Conservation (phyloP, 164 flowering plant species). For the Magnolia officinalis region DNA sequence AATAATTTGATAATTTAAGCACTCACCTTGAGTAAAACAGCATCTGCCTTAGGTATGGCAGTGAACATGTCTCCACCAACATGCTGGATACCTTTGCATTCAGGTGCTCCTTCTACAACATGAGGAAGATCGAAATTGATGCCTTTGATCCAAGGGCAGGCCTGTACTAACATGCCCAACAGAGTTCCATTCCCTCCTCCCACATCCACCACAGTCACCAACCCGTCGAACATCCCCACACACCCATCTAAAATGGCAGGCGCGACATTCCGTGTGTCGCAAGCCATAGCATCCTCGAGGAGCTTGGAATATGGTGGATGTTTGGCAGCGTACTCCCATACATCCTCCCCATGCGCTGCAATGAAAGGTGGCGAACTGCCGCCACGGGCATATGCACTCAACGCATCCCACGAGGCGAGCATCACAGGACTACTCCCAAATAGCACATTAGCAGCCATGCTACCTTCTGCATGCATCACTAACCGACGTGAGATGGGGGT, state of each 20-base stretch:
- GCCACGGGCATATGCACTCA: neutral
- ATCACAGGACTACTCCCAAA: conserved; percentile 12
- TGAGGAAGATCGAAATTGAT: conserved; percentile 7
- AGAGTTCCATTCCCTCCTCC: conserved; percentile 14
- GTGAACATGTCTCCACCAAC: conserved; percentile 13
- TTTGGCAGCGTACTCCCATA: conserved; percentile 9
- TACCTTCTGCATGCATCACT: neutral
- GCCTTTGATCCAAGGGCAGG: conserved; percentile 11
- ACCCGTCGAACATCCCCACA: conserved; percentile 3
- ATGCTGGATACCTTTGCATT: neutral
- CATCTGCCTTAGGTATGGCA: conserved; percentile 10
- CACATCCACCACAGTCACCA: conserved; percentile 10
- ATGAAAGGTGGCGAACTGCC: neutral
- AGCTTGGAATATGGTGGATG: neutral
- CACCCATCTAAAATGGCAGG: conserved; percentile 1
- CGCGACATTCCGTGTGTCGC: neutral
- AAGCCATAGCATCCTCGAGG: conserved; percentile 12
- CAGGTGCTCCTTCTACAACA: conserved; percentile 6
- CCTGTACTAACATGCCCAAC: conserved; percentile 1
- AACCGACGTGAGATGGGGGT: conserved; percentile 14
- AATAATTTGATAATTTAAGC: no score
- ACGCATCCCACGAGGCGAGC: conserved; percentile 9
- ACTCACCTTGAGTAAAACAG: conserved; percentile 7
- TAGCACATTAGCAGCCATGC: conserved; percentile 7
- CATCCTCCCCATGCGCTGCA: conserved; percentile 6